Percentiles rank a stretch among this genome's conserved stretches.
Conservation (phyloP, 192 early-diverging fungal species). For the Paraglomus brasilianum region DNA sequence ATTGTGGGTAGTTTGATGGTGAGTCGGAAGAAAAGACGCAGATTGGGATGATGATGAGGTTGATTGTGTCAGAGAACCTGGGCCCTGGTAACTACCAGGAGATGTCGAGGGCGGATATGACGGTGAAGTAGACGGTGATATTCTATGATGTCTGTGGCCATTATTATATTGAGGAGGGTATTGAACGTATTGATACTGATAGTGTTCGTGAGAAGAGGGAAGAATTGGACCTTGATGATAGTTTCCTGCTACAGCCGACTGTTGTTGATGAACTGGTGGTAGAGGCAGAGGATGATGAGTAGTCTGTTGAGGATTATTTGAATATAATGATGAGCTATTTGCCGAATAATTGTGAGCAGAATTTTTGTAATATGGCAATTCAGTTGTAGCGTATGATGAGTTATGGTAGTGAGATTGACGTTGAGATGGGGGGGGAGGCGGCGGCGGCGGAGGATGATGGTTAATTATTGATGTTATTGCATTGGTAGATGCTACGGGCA, state of each 20-base stretch:
- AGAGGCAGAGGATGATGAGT: constrained; percentile 1
- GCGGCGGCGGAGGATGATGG: too few relatives aligned
- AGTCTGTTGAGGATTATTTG: not conserved
- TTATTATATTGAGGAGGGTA: not conserved
- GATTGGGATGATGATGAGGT: not conserved
- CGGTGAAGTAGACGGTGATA: constrained; percentile 20
- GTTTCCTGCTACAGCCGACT: not conserved
- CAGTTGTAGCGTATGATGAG: not conserved
- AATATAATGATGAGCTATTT: constrained; percentile 14
- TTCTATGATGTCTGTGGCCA: too few relatives aligned
- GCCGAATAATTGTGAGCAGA: constrained; percentile 4
- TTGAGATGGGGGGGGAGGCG: not conserved
- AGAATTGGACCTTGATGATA: not conserved
- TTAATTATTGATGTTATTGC: not conserved
- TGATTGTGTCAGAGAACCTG: not conserved
- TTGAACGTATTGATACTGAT: not conserved
- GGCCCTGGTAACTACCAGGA: not conserved
- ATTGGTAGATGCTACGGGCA: constrained; percentile 15
- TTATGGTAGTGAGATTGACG: constrained; percentile 3
- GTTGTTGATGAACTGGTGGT: constrained; percentile 4
- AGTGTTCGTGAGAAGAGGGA: constrained; percentile 3
- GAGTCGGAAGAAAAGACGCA: not conserved
- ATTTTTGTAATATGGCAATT: constrained; percentile 4
- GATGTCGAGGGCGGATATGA: constrained; percentile 8
- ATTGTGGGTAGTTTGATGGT: not conserved